Conservation (phyloP, 2,329 filamentous ascomycete genomes). For the Dothistroma pini region DNA sequence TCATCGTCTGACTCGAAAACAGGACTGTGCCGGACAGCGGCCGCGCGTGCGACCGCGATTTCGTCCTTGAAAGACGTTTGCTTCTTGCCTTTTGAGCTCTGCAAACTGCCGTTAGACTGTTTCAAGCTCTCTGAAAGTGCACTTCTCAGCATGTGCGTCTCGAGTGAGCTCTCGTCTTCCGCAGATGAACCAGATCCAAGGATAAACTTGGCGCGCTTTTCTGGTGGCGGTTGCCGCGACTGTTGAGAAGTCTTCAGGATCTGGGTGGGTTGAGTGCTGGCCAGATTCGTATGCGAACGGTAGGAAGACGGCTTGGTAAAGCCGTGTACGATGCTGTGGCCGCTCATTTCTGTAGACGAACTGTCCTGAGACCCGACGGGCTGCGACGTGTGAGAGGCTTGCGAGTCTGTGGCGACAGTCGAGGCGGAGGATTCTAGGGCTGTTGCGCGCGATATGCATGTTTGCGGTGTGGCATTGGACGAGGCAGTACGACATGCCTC, state of each 20-base stretch:
- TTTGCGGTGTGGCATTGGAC: constrained; percentile 32
- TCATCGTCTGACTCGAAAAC: constrained; percentile 58
- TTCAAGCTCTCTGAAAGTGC: constrained; percentile 53
- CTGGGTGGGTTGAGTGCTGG: constrained; percentile 51
- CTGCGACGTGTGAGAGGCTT: constrained; percentile 39
- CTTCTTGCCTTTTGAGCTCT: constrained; percentile 60
- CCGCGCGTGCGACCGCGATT: constrained; percentile 55
- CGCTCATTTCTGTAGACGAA: constrained; percentile 58
- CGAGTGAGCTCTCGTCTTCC: constrained; percentile 76
- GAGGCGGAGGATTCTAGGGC: constrained; percentile 56
- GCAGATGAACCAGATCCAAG: constrained; percentile 71
- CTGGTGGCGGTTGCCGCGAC: constrained; percentile 37
- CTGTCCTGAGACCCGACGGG: constrained; percentile 56
- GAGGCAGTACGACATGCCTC: constrained; percentile 34
- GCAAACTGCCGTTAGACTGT: constrained; percentile 31
- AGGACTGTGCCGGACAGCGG: constrained; percentile 59
- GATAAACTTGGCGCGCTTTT: constrained; percentile 67
- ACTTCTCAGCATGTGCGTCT: constrained; percentile 58
- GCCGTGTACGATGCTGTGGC: constrained; percentile 74
- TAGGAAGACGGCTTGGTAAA: constrained; percentile 73
- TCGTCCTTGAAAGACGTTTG: constrained; percentile 78
- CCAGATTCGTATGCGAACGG: constrained; percentile 57
- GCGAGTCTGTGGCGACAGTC: constrained; percentile 47
- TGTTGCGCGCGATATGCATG: constrained; percentile 20
- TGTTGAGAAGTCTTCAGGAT: constrained; percentile 55